phyloP scores from a whole-genome alignment of 2,329 filamentous ascomycete species.

The Pseudogymnoascus sp. region DNA sequence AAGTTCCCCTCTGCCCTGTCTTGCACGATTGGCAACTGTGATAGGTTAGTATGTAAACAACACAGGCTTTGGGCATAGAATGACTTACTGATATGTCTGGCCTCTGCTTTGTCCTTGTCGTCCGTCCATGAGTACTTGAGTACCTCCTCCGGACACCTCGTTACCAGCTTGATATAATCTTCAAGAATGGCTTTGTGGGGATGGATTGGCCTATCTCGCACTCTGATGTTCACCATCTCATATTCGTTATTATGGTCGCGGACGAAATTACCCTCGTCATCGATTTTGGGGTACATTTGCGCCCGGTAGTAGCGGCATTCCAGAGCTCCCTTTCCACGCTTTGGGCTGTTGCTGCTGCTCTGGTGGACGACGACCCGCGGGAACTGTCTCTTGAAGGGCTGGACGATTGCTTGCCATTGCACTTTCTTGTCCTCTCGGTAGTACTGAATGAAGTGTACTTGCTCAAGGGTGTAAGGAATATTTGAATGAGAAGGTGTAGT shows the following conservation, averaged over 20 bases:
- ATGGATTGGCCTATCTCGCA: not conserved
- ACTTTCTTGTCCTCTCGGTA: slow-evolving; percentile 3
- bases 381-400: not conserved
- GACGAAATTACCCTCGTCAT: slow-evolving; percentile 5
- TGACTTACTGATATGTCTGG: not conserved
- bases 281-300: not conserved
- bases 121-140: slow-evolving; percentile 5
- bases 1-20: not conserved
- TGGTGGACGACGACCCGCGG: not conserved
- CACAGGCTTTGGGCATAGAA: not conserved
- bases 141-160: not conserved
- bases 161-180: slow-evolving; percentile 3
- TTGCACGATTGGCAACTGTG: slow-evolving; percentile 8
- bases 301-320: slow-evolving; percentile 11
- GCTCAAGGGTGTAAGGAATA: not conserved
- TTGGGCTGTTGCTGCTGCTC: not conserved
- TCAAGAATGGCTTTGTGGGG: not conserved
- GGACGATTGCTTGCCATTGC: not conserved
- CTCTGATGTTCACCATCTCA: slow-evolving; percentile 1
- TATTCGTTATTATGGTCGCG: not conserved
- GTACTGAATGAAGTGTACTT: slow-evolving; percentile 11
- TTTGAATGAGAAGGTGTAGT: not conserved
- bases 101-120: not conserved
- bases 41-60: not conserved
- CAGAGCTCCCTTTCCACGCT: not conserved